These are phyloP conservation scores for Malbranchea zuffiana DNA, from an alignment of 2,329 filamentous ascomycete species.

Conservation along the genomic window DNA sequence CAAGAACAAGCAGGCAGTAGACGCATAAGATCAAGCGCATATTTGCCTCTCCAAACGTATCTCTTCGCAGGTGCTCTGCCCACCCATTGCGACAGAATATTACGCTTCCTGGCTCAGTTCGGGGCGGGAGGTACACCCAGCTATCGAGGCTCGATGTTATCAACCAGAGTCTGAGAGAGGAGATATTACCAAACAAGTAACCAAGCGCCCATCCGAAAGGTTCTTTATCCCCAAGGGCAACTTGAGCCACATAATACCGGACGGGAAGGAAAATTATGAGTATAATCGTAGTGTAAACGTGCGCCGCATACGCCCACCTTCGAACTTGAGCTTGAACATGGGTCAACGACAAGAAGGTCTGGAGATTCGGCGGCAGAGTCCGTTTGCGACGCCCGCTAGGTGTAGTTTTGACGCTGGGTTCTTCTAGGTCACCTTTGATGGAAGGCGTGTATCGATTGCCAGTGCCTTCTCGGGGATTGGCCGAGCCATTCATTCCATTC, in stretches of 20 bases:
- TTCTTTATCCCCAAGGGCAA: constrained; percentile 61
- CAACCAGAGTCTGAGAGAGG: constrained; percentile 59
- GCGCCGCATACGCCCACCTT: constrained; percentile 75
- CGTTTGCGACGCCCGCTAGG: constrained; percentile 56
- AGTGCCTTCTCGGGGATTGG: too few species aligned
- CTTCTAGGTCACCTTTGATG: constrained; percentile 25
- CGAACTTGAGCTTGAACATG: constrained; percentile 61
- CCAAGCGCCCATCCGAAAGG: constrained; percentile 87
- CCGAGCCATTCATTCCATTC: too few species aligned
- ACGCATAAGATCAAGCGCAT: constrained; percentile 63
- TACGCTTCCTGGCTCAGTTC: constrained; percentile 22
- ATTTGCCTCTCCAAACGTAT: constrained; percentile 62
- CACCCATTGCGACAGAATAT: constrained; percentile 44
- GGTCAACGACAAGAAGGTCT: constrained; percentile 71
- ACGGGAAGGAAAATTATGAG: constrained; percentile 59
- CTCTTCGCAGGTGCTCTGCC: constrained; percentile 54
- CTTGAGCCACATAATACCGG: constrained; percentile 54
- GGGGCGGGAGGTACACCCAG: constrained; percentile 63
- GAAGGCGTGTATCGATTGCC: constrained; percentile 50
- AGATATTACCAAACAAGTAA: constrained; percentile 74
- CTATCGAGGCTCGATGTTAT: constrained; percentile 55
- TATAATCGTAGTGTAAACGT: constrained; percentile 60
- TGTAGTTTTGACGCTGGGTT: constrained; percentile 34
- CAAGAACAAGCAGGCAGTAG: constrained; percentile 63
- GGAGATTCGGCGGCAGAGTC: constrained; percentile 51